Evolutionary conservation across 2,329 filamentous ascomycete genomes (phyloP), one percentile per base, ranked within the genome.

Genomic region (Herpotrichia juniperi): DNA sequence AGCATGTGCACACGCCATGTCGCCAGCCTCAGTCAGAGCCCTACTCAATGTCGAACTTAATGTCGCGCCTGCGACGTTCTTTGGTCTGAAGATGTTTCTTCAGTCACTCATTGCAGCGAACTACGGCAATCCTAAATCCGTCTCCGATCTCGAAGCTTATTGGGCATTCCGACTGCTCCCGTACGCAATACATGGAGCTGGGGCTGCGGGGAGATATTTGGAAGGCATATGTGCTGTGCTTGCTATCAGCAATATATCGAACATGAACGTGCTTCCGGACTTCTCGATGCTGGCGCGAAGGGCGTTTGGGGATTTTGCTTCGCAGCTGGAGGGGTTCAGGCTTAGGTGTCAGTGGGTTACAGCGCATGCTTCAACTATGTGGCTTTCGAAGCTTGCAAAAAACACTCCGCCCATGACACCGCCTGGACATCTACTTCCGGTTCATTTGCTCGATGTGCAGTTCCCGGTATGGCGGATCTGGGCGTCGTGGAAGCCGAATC

Each of bases 31-130:
- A 12, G 26, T 71, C 1, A 51, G 66, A 48, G 58, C 55, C 22
- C 24, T 64, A 4, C 58, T 71, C 0, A 59, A 56, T 34, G 62
- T 60, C 11, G 62, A 68, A 17, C 46, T 66, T 8, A 59, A 65
- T 12, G 60, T 70, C 31, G 53, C 63, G 10, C 62, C 61, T 16
- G 59, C 56, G 22, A 69, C 60, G 17, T 72, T 62, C 46, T 65
- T 56, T 53, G 69, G 67, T 1, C 35, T 73, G 4, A 58, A 64
- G 16, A 57, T 31, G 12, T 71, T 64, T 57, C 50, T 71, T 10
- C 60, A 66, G 31, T 64, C 61, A 32, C 50, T 73, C 7, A 61
- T 72, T 25, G 67, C 69, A 25, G 65, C 64, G 2, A 65, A 72
- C 22, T 34, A 60, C 39, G 51, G 56, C 4, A 67, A 68, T 17